Base-by-base conservation (phyloP, 768 basidiomycete species). In the Hydnomerulius pinastri region DNA sequence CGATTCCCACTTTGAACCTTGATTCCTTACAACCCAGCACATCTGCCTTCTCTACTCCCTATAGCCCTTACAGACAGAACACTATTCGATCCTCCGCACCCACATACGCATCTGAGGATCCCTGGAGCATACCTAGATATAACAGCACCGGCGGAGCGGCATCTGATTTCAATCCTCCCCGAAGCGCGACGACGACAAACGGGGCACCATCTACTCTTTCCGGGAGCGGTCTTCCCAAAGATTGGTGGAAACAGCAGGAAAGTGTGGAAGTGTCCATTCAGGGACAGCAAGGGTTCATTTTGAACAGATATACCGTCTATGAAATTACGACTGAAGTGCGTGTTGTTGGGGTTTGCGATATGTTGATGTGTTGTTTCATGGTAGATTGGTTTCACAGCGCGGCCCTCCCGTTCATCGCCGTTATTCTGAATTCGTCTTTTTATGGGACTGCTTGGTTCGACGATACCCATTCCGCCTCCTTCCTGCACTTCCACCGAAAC, bases 381-480 rank as follows among this genome's bases (percentile, higher is more conserved):
- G n/a, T 42, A 3, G 23, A 6, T 20, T 53, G 53, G 57, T 17
- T 40, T 58, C 48, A 63, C 59, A 92, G 79, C 77, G 83, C 43
- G 83, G 81, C 4, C 73, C 78, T 11, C 74, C 90, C 12, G 90
- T 98, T 18, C 76, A 83, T 24, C 76, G 96, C 46, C 81, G 97
- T 50, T 99, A 98, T 67, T 92, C 90, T 6, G 97, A 99, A 66
- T 99, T 98, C 66, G 80, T 79, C 9, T 94, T 88, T 68, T 74
- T 98, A 23, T 89, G 91, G 82, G 94, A 98, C 55, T 87, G 85
- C 55, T 75, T 99, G 37, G 68, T 82, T 44, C 82, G 86, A 56
- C 81, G 94, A 46, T 98, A 98, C 73, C 95, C 97, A 1, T 98
- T 98, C 80, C 84, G 97, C 40, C 73, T 98, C 21, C 79, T 98